phyloP scores from a whole-genome alignment of 2,329 filamentous ascomycete species.

The Colletotrichum sp. region DNA sequence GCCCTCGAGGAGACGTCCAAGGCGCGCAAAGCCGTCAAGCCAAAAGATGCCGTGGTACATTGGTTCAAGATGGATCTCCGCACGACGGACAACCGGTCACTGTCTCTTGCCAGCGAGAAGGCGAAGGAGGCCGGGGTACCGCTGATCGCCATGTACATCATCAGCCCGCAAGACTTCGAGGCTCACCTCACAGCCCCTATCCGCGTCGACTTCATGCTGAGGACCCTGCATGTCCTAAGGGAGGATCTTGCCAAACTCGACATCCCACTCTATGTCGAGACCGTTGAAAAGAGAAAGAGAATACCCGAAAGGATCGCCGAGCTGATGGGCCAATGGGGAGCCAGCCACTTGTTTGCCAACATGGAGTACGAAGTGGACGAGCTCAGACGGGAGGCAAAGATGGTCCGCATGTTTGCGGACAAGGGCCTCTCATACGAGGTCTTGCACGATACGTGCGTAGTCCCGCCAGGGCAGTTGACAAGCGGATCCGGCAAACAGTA shows the following conservation, averaged over 20 bases:
- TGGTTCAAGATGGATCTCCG: conserved; percentile 92
- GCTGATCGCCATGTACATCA: conserved; percentile 77
- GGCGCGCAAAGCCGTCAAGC: conserved; percentile 54
- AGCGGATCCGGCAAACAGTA: conserved; percentile 79
- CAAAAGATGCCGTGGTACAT: conserved; percentile 74
- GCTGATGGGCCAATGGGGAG: conserved; percentile 74
- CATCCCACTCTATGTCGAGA: conserved; percentile 81
- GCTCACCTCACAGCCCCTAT: conserved; percentile 78
- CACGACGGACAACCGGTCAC: conserved; percentile 72
- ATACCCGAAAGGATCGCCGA: conserved; percentile 67
- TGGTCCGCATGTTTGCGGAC: conserved; percentile 66
- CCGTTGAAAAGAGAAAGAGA: conserved; percentile 67
- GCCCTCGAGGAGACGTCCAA: conserved; percentile 66
- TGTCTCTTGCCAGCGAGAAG: conserved; percentile 68
- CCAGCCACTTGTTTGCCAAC: conserved; percentile 79
- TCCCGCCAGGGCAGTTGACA: conserved; percentile 72
- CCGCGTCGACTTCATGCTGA: conserved; percentile 81
- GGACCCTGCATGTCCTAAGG: conserved; percentile 70
- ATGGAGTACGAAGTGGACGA: conserved; percentile 94
- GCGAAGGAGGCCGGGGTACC: conserved; percentile 74
- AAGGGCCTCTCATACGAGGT: conserved; percentile 73
- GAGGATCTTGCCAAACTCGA: conserved; percentile 71
- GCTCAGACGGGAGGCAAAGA: conserved; percentile 73
- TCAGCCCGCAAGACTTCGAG: conserved; percentile 84
- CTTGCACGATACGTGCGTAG: conserved; percentile 82